phyloP scores from a whole-genome alignment of 2,329 filamentous ascomycete genomes.

The Aspergillus luchuensis region DNA sequence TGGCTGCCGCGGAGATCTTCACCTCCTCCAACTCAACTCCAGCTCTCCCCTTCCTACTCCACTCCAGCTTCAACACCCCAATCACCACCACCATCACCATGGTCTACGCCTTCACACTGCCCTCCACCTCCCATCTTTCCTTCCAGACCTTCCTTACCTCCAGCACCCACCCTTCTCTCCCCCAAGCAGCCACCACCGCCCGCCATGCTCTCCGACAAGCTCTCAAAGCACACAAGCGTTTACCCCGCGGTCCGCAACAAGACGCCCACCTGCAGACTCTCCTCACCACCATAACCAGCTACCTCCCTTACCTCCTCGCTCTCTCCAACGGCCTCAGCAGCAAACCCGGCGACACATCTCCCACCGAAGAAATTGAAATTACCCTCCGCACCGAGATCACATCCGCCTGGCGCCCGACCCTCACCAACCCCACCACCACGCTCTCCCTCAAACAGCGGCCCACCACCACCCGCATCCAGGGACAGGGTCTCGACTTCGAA shows the following conservation, averaged over 20 bases:
- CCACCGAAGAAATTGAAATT: constrained; percentile 66
- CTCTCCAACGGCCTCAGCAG: constrained; percentile 71
- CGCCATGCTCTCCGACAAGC: constrained; percentile 80
- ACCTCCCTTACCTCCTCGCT: constrained; percentile 80
- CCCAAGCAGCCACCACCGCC: constrained; percentile 77
- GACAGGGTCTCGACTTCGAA: constrained; percentile 79
- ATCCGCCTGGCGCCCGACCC: constrained; percentile 77
- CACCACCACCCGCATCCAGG: constrained; percentile 60
- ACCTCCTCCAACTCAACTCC: constrained; percentile 11
- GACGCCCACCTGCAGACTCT: constrained; percentile 70
- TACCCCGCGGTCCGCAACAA: constrained; percentile 68
- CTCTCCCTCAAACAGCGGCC: constrained; percentile 35
- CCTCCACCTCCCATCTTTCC: constrained; percentile 84
- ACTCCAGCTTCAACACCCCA: background rate
- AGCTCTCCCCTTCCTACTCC: constrained; percentile 19
- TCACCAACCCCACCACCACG: constrained; percentile 55
- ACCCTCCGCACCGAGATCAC: constrained; percentile 69
- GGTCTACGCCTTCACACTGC: constrained; percentile 86
- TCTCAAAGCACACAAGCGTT: constrained; percentile 85
- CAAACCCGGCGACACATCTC: constrained; percentile 44
- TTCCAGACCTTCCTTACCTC: constrained; percentile 77
- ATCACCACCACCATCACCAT: constrained; percentile 52
- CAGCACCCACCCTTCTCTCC: constrained; percentile 84
- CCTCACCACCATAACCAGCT: constrained; percentile 69
- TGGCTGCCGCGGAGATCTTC: constrained; percentile 27